phyloP scores from a whole-genome alignment of 1,139 yeast species.

The Scheffersomyces cryptocercus region DNA sequence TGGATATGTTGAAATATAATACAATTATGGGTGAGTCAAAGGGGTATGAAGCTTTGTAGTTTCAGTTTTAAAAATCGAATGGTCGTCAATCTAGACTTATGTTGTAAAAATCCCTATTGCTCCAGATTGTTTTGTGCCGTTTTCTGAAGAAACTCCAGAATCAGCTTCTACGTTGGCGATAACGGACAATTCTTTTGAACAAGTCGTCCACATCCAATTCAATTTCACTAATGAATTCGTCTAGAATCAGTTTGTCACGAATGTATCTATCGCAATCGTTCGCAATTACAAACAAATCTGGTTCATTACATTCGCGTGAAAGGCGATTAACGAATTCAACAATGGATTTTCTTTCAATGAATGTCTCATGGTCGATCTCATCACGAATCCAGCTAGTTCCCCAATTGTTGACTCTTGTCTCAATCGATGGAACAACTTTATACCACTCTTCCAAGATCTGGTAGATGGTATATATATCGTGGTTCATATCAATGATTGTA shows the following conservation, averaged over 20 bases:
- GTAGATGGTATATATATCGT: constrained; percentile 15
- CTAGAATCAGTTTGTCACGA: constrained; percentile 16
- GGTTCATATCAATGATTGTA: constrained; percentile 15
- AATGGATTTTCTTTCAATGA: constrained; percentile 12
- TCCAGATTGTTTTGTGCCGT: too few relatives aligned
- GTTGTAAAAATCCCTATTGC: too few relatives aligned
- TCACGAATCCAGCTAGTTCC: constrained; percentile 17
- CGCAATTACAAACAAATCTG: constrained; percentile 13
- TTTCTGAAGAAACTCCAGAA: too few relatives aligned
- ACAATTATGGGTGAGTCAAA: too few relatives aligned
- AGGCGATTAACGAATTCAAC: constrained; percentile 12
- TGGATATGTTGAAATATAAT: too few relatives aligned
- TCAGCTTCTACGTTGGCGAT: constrained; percentile 3
- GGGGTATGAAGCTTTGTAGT: too few relatives aligned
- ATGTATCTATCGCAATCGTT: constrained; percentile 16
- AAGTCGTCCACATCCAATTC: constrained; percentile 17
- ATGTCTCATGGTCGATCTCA: constrained; percentile 17
- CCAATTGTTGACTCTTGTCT: constrained; percentile 12
- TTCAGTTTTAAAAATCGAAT: too few relatives aligned
- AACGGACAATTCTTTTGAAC: constrained; percentile 12
- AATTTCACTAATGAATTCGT: constrained; percentile 18
- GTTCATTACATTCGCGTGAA: constrained; percentile 11
- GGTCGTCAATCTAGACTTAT: too few relatives aligned
- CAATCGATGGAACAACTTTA: constrained; percentile 11
- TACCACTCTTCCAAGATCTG: constrained; percentile 19